phyloP scores from a whole-genome alignment of 148 eudicot species.

The Rhododendron mucronatum region DNA sequence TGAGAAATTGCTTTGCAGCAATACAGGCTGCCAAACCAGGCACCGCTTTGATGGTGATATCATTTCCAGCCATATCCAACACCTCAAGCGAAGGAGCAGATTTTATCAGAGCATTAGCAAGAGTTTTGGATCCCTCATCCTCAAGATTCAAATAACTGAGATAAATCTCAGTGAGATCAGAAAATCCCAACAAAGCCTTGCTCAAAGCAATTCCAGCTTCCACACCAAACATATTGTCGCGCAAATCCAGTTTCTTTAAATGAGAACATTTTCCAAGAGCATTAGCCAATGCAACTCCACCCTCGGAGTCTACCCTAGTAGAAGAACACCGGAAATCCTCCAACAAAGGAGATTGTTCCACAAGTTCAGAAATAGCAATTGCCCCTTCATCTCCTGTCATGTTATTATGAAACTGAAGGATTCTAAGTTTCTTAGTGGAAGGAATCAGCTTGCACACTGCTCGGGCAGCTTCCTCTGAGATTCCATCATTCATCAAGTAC shows the following conservation, averaged over 20 bases:
- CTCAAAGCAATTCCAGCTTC: constrained; percentile 51
- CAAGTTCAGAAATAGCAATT: constrained; percentile 45
- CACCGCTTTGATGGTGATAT: constrained; percentile 42
- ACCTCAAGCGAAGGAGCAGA: constrained; percentile 44
- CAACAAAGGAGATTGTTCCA: constrained; percentile 38
- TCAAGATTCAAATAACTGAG: constrained; percentile 59
- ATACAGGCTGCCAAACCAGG: constrained; percentile 40
- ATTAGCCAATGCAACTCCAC: constrained; percentile 50
- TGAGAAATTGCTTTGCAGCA: constrained; percentile 29
- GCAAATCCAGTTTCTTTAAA: constrained; percentile 48
- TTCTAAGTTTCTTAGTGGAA: constrained; percentile 43
- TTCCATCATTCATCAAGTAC: constrained; percentile 66
- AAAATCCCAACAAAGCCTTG: constrained; percentile 26
- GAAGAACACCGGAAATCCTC: constrained; percentile 66
- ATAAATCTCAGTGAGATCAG: constrained; percentile 48
- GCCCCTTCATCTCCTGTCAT: constrained; percentile 78
- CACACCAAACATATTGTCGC: constrained; percentile 62
- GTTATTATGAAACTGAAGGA: constrained; percentile 63
- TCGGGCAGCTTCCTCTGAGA: constrained; percentile 70
- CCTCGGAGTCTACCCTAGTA: constrained; percentile 51
- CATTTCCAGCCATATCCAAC: constrained; percentile 69
- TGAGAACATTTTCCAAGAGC: constrained; percentile 39
- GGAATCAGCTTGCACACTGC: constrained; percentile 55
- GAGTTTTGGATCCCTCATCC: constrained; percentile 50
- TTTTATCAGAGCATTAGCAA: constrained; percentile 37